A percentile compares a stretch with the other conserved stretches of the same genome.
phyloP scores from a whole-genome alignment of 2,329 filamentous ascomycete genomes.

The Remersonia thermophila region DNA sequence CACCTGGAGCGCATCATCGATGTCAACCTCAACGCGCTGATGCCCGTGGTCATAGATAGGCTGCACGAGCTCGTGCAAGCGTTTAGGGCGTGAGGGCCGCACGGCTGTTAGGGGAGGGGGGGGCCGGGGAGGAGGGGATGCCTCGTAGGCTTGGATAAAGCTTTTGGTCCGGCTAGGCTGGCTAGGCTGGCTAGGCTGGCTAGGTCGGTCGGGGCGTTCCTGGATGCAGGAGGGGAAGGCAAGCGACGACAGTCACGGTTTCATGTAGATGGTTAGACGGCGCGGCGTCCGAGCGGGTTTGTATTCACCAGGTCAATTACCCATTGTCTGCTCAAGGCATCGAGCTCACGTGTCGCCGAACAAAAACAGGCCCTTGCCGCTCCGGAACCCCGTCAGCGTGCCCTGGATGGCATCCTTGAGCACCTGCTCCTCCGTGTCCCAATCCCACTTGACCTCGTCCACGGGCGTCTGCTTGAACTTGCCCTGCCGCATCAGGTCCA shows the following conservation, averaged over 20 bases:
- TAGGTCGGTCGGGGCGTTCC: no score
- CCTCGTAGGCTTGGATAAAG: no score
- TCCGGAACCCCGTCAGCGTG: conserved; percentile 70
- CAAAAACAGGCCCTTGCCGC: conserved; percentile 82
- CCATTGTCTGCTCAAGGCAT: no score
- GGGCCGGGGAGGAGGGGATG: not conserved
- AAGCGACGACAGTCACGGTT: no score
- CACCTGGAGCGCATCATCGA: conserved; percentile 84
- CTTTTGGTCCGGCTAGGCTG: no score
- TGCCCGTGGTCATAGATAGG: conserved; percentile 88
- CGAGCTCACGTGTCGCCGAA: conserved; percentile 51
- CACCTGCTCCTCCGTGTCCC: conserved; percentile 59
- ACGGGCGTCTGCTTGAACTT: conserved; percentile 75
- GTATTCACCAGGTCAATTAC: no score
- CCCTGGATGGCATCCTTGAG: conserved; percentile 67
- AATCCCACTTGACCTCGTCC: conserved; percentile 71
- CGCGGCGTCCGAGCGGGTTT: no score
- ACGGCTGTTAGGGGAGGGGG: not conserved
- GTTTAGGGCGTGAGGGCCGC: conserved; percentile 51
- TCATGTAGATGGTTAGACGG: no score
- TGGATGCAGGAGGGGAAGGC: no score
- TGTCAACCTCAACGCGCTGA: conserved; percentile 78
- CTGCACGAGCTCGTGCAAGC: conserved; percentile 90
- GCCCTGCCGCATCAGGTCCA: conserved; percentile 60
- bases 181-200: no score